Conservation (phyloP, 345 rosid species). For the Schrenkiella parvula region DNA sequence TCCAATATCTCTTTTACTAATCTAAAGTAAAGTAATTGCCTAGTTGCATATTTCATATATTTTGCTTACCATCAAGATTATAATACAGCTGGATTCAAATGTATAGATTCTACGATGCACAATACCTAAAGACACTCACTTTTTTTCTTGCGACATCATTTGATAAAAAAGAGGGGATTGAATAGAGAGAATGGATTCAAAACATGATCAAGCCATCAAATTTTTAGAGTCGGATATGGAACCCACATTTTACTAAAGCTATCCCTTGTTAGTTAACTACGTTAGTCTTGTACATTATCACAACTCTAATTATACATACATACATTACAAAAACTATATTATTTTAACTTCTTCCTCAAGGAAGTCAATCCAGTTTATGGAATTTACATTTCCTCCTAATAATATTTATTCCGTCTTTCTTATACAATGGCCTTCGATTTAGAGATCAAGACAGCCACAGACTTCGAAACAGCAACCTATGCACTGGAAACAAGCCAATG, state of each 20-base stretch:
- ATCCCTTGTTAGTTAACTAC: constrained; percentile 4
- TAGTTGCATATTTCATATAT: background rate
- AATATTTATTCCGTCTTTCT: background rate
- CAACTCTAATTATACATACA: constrained; percentile 1
- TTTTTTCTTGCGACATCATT: too few relatives aligned
- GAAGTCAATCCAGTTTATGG: background rate
- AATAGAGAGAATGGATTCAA: too few relatives aligned
- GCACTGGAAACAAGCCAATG: constrained; percentile 71
- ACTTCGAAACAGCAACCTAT: constrained; percentile 68
- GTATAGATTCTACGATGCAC: background rate
- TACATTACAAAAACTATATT: background rate
- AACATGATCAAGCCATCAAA: too few relatives aligned
- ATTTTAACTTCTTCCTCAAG: background rate
- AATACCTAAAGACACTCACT: too few relatives aligned
- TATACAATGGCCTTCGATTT: background rate
- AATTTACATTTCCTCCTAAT: constrained; percentile 21
- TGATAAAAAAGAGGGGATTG: too few relatives aligned
- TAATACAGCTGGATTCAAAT: background rate
- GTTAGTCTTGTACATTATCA: background rate
- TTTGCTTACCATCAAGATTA: background rate
- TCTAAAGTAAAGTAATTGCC: background rate
- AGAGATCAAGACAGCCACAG: constrained; percentile 43
- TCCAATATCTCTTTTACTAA: background rate
- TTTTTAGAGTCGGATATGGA: too few relatives aligned
- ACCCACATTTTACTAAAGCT: too few relatives aligned